Base-by-base conservation (phyloP, 495 filamentous ascomycete species). In the Elasticomyces elasticus region DNA sequence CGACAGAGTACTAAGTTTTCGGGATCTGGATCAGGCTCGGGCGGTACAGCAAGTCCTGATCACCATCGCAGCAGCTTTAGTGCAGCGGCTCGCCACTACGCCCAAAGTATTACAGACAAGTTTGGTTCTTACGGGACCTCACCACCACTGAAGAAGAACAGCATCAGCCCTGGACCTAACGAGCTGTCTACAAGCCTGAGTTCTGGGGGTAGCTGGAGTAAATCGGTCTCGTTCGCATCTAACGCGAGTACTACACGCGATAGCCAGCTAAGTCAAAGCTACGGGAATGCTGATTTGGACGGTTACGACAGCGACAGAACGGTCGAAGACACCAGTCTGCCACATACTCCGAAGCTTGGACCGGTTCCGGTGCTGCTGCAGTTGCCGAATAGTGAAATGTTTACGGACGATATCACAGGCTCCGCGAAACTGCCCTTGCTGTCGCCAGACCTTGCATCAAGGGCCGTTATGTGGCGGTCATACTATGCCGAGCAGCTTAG, bases 51-150 rank as follows among this genome's bases (percentile, higher is more conserved):
- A 26, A 60, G 56, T 41, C 56, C 56, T 6, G 56, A 60, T 20
- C n/a, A 33, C 19, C 46, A 56, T 23, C 58, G 58, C 10, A 60
- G 53, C 53, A 60, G 58, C 40, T 62, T 62, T 45, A 55, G 59
- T 22, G 59, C 59, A 1, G 55, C 55, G 24, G 54, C 59, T 4
- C 50, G 51, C 23, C 44, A 49, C 22, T 58, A 62, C 51, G 59
- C 59, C 0, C 59, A 62, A 41, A 57, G 45, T 28, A 58, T 62
- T 22, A 54, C 54, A 2, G 59, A 62, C 49, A 53, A 48, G 26
- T 54, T 58, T 31, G 49, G 49, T n/a, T 42, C 52, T 12, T 58
- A 54, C 24, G 55, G 59, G n/a, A 52, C 55, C 2, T 62, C 59
- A 13, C 59, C 59, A 26, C 54, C 59, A 5, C 22, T 26, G 5